Evolutionary conservation across 768 basidiomycete species (phyloP).

Genomic region (Serendipita sp.): DNA sequence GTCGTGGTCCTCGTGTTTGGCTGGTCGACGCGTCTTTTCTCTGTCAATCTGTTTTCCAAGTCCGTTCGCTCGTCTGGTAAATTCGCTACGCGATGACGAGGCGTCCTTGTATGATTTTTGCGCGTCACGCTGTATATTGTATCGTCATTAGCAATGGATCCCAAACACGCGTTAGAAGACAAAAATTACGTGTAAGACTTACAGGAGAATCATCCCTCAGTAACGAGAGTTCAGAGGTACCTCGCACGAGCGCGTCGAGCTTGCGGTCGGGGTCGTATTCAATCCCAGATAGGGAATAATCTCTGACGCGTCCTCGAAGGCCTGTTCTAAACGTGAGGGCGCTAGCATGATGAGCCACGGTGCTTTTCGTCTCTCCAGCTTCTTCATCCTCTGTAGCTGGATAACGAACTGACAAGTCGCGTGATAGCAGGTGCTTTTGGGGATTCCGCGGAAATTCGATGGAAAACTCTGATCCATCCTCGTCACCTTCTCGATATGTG

Average conservation of each 20-base stretch:
- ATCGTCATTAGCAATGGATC: not conserved
- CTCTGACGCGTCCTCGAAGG: constrained; percentile 34
- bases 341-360: constrained; percentile 78
- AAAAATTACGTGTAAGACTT: not conserved
- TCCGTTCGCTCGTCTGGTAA: constrained; percentile 42
- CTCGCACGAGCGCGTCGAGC: constrained; percentile 52
- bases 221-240: constrained; percentile 19
- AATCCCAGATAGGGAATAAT: constrained; percentile 46
- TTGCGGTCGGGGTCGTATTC: constrained; percentile 81
- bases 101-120: not conserved
- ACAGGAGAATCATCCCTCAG: constrained; percentile 18
- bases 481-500: constrained; percentile 9
- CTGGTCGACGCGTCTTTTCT: constrained; percentile 18
- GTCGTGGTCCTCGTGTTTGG: constrained; percentile 6
- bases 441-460: constrained; percentile 60
- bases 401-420: constrained; percentile 24
- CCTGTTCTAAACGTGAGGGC: constrained; percentile 77
- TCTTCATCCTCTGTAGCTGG: constrained; percentile 52
- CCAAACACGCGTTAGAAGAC: not conserved
- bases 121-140: not conserved
- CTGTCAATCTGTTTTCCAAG: constrained; percentile 37
- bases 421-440: constrained; percentile 16
- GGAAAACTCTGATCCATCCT: constrained; percentile 21
- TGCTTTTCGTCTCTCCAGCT: constrained; percentile 57
- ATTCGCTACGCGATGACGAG: constrained; percentile 27